phyloP scores from a whole-genome alignment of 1,139 yeast genomes.

The Yamadazyma triangularis region DNA sequence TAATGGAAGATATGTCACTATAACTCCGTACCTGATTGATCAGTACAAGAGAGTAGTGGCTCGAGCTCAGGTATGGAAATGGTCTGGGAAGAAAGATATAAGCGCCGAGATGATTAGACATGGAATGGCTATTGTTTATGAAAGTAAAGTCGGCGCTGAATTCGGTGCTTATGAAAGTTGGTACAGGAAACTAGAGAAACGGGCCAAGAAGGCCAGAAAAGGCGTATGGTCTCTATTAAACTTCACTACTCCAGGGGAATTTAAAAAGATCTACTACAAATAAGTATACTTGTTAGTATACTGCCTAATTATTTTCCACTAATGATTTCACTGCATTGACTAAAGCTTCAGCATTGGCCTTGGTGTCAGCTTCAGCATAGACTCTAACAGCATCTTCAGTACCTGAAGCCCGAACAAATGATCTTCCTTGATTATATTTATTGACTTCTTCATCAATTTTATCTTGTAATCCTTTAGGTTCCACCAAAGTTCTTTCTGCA shows the following conservation, averaged over 20 bases:
- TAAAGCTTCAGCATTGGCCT: constrained; percentile 29
- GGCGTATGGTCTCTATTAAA: constrained; percentile 71
- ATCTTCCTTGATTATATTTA: constrained; percentile 61
- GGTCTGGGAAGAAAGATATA: constrained; percentile 72
- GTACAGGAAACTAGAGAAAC: constrained; percentile 55
- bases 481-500: constrained; percentile 78
- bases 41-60: constrained; percentile 90
- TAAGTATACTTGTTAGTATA: neutral
- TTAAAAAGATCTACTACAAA: constrained; percentile 43
- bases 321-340: constrained; percentile 30
- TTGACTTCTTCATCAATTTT: constrained; percentile 64
- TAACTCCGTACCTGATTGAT: constrained; percentile 77
- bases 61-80: constrained; percentile 68
- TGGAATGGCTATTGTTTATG: constrained; percentile 88
- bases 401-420: constrained; percentile 96
- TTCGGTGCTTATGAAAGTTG: constrained; percentile 69
- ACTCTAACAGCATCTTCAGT: constrained; percentile 97
- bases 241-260: constrained; percentile 76
- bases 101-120: constrained; percentile 79
- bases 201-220: constrained; percentile 49
- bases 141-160: constrained; percentile 75
- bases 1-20: constrained; percentile 60
- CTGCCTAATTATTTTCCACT: constrained; percentile 12
- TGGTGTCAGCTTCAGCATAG: constrained; percentile 78
- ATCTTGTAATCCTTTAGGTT: constrained; percentile 75